Conservation (phyloP, 2,329 filamentous ascomycete species). For the Chaetomium sp. region DNA sequence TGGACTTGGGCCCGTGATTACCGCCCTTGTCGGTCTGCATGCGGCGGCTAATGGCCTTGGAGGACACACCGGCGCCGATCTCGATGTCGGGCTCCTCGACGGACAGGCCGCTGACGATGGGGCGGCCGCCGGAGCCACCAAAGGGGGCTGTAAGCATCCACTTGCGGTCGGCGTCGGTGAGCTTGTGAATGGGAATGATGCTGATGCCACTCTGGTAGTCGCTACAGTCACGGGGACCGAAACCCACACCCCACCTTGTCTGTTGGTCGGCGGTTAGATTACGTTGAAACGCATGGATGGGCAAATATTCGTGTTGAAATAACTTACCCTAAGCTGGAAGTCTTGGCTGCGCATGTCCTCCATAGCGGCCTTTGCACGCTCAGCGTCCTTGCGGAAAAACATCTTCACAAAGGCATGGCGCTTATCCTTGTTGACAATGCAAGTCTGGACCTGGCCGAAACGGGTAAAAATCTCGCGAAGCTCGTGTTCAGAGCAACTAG, state of each 20-base stretch:
- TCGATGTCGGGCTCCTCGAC: constrained; percentile 98
- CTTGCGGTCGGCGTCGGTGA: constrained; percentile 94
- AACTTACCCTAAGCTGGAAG: constrained; percentile 64
- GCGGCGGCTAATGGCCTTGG: constrained; percentile 70
- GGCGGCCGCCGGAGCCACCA: constrained; percentile 79
- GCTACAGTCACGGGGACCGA: constrained; percentile 93
- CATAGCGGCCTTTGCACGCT: constrained; percentile 79
- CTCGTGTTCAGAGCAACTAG: constrained; percentile 69
- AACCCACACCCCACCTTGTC: constrained; percentile 97
- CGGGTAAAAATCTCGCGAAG: constrained; percentile 72
- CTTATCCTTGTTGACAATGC: constrained; percentile 97
- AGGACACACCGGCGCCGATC: constrained; percentile 94
- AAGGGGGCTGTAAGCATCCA: constrained; percentile 95
- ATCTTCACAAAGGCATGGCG: constrained; percentile 99
- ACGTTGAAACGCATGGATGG: background rate
- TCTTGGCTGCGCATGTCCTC: constrained; percentile 69
- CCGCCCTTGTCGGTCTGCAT: constrained; percentile 65
- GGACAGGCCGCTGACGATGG: constrained; percentile 75
- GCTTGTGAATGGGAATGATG: constrained; percentile 82
- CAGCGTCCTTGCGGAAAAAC: constrained; percentile 80
- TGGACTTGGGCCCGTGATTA: constrained; percentile 58
- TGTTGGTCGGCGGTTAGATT: constrained; percentile 30
- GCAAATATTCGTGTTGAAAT: constrained; percentile 16
- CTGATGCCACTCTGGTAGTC: constrained; percentile 91
- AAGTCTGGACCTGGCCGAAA: constrained; percentile 87